Evolutionary conservation across 805 yeast species (phyloP), one percentile per base, ranked within the genome.

Genomic region (Candida khao-thaluensis): DNA sequence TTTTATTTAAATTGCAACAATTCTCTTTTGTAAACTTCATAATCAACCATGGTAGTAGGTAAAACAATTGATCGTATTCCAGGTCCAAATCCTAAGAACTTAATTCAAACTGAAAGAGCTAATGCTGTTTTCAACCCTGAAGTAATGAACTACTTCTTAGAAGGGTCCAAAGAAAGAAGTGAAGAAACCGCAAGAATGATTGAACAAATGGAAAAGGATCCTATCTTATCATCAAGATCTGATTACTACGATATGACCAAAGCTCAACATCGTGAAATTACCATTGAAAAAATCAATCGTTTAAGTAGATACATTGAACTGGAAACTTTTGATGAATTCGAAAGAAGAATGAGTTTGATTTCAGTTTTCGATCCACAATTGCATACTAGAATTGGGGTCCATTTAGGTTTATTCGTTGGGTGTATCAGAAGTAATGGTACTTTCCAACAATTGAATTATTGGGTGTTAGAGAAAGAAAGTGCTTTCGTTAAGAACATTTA

Each of bases 351-450:
- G 50, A 74, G 80, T 22, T 48, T 81, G 41, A 60, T 82, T 23
- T 79, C 81, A 12, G 68, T 81, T 24, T 72, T 81, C 45, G 97
- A 91, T 60, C 95, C 95, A n/a, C 82, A 81, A 49, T 67, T 85
- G 32, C 79, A 81, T 37, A 91, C 97, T 25, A 76, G 98, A 52
- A 62, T 86, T 35, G 96, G 96, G 25, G 90, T 90, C 38, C 95
- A 90, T 67, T 70, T 83, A 48, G 96, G 96, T 2, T 72, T 90
- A 41, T 91, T 91, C 58, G 71, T 87, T 40, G 79, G 81, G 39
- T 86, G 95, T 41, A 67, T 90, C 41, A 77, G 82, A 48, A 95
- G 96, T 44, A 84, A 85, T 52, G 98, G 96, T 47, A 83, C 97
- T 7, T 74, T 76, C 29, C 84, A 79, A 40, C 98, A 90, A 69